These are phyloP conservation scores for Hanseniaspora hatyaiensis DNA, from an alignment of 805 yeast genomes.

Conservation along the genomic window DNA sequence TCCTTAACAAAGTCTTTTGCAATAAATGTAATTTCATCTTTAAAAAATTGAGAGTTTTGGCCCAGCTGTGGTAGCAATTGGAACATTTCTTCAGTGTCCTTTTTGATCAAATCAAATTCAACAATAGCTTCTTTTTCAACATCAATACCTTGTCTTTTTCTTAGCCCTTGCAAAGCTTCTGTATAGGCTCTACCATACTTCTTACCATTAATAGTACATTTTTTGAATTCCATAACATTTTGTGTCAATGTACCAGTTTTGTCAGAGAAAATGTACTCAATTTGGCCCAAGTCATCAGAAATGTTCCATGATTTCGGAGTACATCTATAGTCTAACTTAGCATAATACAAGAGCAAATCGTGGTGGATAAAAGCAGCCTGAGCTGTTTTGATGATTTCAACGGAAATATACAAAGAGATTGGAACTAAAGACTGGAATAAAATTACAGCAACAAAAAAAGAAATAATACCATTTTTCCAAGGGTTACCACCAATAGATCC, in stretches of 20 bases:
- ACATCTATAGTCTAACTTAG: constrained; percentile 62
- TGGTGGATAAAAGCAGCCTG: constrained; percentile 73
- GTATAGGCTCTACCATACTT: constrained; percentile 73
- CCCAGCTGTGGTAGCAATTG: constrained; percentile 31
- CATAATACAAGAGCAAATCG: constrained; percentile 61
- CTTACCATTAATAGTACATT: constrained; percentile 62
- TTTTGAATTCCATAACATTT: constrained; percentile 75
- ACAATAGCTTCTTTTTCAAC: constrained; percentile 47
- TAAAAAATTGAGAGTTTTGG: constrained; percentile 34
- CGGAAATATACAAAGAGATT: constrained; percentile 67
- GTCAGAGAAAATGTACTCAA: constrained; percentile 74
- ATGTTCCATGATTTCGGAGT: constrained; percentile 78
- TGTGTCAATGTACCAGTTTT: constrained; percentile 79
- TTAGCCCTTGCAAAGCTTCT: constrained; percentile 68
- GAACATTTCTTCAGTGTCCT: constrained; percentile 52
- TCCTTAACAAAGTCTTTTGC: constrained; percentile 58
- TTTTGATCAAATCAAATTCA: constrained; percentile 43
- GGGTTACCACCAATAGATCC: constrained; percentile 59
- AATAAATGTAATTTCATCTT: constrained; percentile 57
- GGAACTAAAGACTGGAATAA: constrained; percentile 73
- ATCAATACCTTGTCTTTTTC: constrained; percentile 67
- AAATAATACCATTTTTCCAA: constrained; percentile 55
- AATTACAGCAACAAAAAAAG: constrained; percentile 65
- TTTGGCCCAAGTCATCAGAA: constrained; percentile 76
- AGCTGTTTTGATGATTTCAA: constrained; percentile 70